Evolutionary conservation across 331 rosid genomes (phyloP), one percentile per base, ranked within the genome.

Genomic region (Quercus lobata): DNA sequence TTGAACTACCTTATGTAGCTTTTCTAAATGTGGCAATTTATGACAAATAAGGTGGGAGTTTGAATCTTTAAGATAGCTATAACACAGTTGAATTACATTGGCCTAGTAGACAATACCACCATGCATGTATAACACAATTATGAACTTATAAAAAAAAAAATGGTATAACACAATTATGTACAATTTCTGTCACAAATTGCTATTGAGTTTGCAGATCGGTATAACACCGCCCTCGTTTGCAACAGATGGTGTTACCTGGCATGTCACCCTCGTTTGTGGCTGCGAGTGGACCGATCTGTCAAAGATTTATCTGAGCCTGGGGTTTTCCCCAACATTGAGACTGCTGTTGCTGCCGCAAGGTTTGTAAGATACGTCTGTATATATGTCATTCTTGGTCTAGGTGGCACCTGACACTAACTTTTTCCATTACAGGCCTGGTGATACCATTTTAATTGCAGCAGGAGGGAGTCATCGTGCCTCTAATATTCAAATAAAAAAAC

Each of bases 151-250:
- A 35, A 35, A 35, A 34, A 34, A 34, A 41, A 41, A 41, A 41
- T 41, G 46, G 62, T 34, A 56, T 72, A 52, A 34, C 57, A 71
- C 83, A 60, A 53, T 58, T 34, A 78, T 73, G 62, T 73, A 74
- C 83, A 32, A 76, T 74, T 80, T 82, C 79, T 84, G 89, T 94
- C 92, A 87, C 88, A 52, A 73, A 79, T 85, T 88, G 87, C 84
- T 88, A 90, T 89, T 90, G 99, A 90, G 97, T 86, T 90, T 95
- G 99, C 99, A 95, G 99, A 95, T 92, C 97, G 98, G 92, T 91
- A 93, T 95, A 93, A 95, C 93, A 81, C 98, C 85, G 99, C 99
- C 93, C 97, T 95, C 93, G 99, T 93, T 93, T 95, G 98, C 99
- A 92, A 86, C 99, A 95, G 98, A 91, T 95, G 98, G 98, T 87